Base-by-base conservation (phyloP, 495 filamentous ascomycete species). In the Staphylotrichum tortipilum region DNA sequence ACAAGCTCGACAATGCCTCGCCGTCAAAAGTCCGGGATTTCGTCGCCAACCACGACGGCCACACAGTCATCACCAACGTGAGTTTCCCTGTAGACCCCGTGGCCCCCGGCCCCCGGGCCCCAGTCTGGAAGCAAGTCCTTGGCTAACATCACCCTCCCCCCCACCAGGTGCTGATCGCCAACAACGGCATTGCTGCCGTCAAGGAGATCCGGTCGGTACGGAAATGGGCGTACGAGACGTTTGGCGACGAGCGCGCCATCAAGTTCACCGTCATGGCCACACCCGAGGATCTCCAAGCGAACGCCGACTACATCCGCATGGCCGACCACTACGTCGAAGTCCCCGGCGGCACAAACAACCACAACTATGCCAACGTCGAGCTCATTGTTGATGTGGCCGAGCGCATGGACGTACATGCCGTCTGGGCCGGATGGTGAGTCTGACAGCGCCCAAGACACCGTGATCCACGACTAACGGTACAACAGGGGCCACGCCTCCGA, bases 171-270 rank as follows among this genome's bases (percentile, higher is more conserved):
- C 80, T 99, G 52, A 99, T 99, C 67, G 92, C 92, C 66, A 99
- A 99, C 75, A 99, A 99, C 74, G 92, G 92, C 79, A 99, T 99
- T 69, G 92, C 92, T 14, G 92, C 92, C 53, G 92, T 99, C 60
- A 99, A 99, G 70, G 91, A 97, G 71, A 99, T 99, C 60, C 79
- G 92, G 59, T 95, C 89, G 23, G 89, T 99, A 55, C 83, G 92
- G 66, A 99, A 97, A 89, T 99, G 92, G 92, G 92, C 92, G 47
- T 99, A 99, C 80, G 92, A 99, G 73, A 91, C 86, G 5, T 97
- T 99, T 61, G 90, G 92, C 66, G 89, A 99, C 70, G 92, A 99
- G 75, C 80, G 84, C 59, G 92, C 94, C 51, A 95, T 99, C 67
- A 92, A 96, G 62, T 97, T 99, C 68, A 97, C 94, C 45, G 92